A percentile compares a stretch with the other conserved stretches of the same genome.
These are phyloP conservation scores for Wickerhamiella kurtzmanii DNA, from an alignment of 805 yeast genomes.

Conservation along the genomic window DNA sequence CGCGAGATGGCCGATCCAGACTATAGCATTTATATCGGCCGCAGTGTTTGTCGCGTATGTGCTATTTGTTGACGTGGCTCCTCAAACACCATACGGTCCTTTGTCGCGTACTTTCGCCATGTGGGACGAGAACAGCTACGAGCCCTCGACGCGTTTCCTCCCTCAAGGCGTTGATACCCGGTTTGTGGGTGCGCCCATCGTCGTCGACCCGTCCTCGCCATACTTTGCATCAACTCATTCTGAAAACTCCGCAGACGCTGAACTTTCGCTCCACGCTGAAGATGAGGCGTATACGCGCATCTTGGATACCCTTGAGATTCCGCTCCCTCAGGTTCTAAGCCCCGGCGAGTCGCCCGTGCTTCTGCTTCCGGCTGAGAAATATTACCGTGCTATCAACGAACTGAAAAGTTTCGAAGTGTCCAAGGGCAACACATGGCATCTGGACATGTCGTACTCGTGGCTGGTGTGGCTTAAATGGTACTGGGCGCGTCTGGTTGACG, in stretches of 20 bases:
- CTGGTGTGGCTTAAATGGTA: conserved; percentile 26
- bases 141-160: neutral
- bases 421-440: conserved; percentile 27
- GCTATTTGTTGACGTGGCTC: conserved; percentile 35
- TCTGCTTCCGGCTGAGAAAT: neutral
- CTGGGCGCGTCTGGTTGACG: conserved; percentile 22
- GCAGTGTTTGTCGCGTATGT: conserved; percentile 72
- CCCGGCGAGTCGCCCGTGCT: too few relatives aligned
- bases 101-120: conserved; percentile 18
- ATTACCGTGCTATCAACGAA: neutral
- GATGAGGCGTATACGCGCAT: conserved; percentile 1
- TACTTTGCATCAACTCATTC: neutral
- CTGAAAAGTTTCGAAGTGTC: conserved; percentile 16
- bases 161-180: conserved; percentile 8
- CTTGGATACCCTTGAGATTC: conserved; percentile 5
- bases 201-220: conserved; percentile 1
- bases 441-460: conserved; percentile 30
- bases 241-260: neutral
- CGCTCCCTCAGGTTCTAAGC: too few relatives aligned
- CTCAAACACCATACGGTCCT: conserved; percentile 16
- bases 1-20: conserved; percentile 78
- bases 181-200: conserved; percentile 18
- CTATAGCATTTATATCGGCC: conserved; percentile 56
- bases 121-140: conserved; percentile 7
- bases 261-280: neutral